A percentile compares a stretch with the other conserved stretches of the same genome.
Conservation (phyloP, 1,284 basidiomycete genomes). For the Mycena citricolor region DNA sequence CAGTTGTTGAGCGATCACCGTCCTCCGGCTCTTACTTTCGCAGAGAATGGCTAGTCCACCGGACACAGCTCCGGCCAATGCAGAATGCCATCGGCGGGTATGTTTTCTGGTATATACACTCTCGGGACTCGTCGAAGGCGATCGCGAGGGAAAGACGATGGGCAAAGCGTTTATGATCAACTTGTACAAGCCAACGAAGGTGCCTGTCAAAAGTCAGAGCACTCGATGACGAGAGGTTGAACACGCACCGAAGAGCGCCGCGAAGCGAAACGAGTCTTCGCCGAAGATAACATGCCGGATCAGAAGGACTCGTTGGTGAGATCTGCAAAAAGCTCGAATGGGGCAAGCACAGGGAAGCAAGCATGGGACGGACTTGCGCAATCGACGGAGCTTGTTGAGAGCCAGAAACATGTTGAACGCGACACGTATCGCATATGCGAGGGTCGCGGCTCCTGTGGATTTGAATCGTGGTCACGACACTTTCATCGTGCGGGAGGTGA, state of each 20-base stretch:
- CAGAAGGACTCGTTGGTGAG: constrained; percentile 53
- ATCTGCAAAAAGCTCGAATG: constrained; percentile 34
- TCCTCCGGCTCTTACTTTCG: constrained; percentile 69
- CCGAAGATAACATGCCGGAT: constrained; percentile 80
- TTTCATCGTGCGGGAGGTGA: constrained; percentile 1
- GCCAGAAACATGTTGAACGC: constrained; percentile 78
- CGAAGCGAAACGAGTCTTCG: constrained; percentile 75
- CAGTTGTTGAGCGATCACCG: constrained; percentile 85
- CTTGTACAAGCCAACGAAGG: constrained; percentile 81
- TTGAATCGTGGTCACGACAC: neutral
- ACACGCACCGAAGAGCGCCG: constrained; percentile 74
- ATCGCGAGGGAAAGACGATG: constrained; percentile 61
- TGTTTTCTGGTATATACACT: constrained; percentile 59
- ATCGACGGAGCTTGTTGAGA: constrained; percentile 63
- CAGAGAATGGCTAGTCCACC: constrained; percentile 80
- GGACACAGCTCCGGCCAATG: constrained; percentile 83
- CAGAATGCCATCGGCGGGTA: constrained; percentile 85
- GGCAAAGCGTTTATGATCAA: constrained; percentile 80
- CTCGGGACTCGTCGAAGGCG: constrained; percentile 45
- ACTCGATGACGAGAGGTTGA: constrained; percentile 6
- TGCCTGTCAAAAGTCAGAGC: constrained; percentile 45
- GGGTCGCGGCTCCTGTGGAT: constrained; percentile 65
- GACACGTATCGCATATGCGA: constrained; percentile 80
- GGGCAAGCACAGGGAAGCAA: neutral
- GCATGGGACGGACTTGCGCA: constrained; percentile 54